Conservation (phyloP, 2,329 filamentous ascomycete species). For the Diplocarpon mali region DNA sequence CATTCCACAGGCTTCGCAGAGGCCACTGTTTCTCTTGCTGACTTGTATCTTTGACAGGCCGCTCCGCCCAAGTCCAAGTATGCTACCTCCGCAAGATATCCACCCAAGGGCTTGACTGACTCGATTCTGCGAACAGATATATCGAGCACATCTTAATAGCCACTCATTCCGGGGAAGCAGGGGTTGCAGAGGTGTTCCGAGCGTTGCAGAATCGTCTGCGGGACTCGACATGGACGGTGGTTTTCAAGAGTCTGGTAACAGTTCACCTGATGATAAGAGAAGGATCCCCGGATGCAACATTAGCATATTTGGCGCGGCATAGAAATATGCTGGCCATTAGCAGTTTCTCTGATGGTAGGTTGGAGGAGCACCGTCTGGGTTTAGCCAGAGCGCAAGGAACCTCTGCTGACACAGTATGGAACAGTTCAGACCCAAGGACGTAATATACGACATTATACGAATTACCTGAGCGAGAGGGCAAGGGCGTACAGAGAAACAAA, state of each 20-base stretch:
- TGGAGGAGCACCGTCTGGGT: background rate
- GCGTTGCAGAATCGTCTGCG: conserved; percentile 78
- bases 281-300: conserved; percentile 77
- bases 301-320: conserved; percentile 73
- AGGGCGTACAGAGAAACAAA: conserved; percentile 75
- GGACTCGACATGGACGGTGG: conserved; percentile 98
- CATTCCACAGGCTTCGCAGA: background rate
- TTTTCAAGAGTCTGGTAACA: conserved; percentile 94
- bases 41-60: conserved; percentile 45
- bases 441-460: conserved; percentile 86
- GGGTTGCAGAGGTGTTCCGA: conserved; percentile 91
- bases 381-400: conserved; percentile 1
- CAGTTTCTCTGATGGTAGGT: conserved; percentile 81
- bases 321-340: conserved; percentile 78
- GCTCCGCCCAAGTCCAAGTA: conserved; percentile 98
- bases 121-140: conserved; percentile 19
- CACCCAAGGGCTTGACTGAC: conserved; percentile 12
- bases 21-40: background rate
- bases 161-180: conserved; percentile 87
- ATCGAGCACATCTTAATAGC: conserved; percentile 96
- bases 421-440: conserved; percentile 86
- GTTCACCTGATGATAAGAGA: conserved; percentile 97
- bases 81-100: conserved; percentile 13
- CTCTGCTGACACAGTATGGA: conserved; percentile 29
- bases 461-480: conserved; percentile 75